Percentiles rank a stretch among this genome's conserved stretches.
Conservation (phyloP, 108 stramenopile species). For the Mayamaea pseudoterrestris region DNA sequence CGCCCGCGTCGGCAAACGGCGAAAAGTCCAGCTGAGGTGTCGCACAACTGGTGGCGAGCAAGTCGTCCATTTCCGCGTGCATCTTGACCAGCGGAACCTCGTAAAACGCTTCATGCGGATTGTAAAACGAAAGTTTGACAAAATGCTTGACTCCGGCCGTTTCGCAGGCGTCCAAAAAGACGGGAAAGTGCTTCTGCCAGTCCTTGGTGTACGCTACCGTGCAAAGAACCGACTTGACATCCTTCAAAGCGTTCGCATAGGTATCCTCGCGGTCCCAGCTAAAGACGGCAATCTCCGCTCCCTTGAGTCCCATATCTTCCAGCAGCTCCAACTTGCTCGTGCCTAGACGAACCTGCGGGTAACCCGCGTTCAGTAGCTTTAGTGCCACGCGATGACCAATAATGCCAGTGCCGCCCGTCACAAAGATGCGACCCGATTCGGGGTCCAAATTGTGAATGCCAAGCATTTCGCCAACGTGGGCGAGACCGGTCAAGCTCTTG, state of each 20-base stretch:
- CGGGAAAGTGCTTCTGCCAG: constrained; percentile 22
- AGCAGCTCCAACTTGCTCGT: constrained; percentile 4
- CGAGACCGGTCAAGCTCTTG: too few relatives aligned
- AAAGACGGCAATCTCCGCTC: constrained; percentile 22
- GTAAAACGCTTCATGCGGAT: constrained; percentile 12
- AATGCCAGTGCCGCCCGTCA: constrained; percentile 24
- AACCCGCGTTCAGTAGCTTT: constrained; percentile 12
- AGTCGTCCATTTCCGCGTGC: constrained; percentile 16
- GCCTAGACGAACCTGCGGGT: constrained; percentile 21
- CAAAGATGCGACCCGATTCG: constrained; percentile 12
- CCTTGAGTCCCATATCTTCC: constrained; percentile 6
- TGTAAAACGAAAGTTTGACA: constrained; percentile 34
- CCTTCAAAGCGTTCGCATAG: constrained; percentile 22
- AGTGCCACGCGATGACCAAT: constrained; percentile 19
- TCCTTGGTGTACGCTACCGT: constrained; percentile 12
- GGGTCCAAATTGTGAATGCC: constrained; percentile 12
- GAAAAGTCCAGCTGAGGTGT: neutral
- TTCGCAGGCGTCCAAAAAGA: constrained; percentile 24
- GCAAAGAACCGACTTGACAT: constrained; percentile 27
- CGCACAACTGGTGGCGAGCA: neutral
- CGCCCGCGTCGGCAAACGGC: constrained; percentile 1
- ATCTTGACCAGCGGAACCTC: constrained; percentile 21
- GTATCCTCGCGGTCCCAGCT: constrained; percentile 21
- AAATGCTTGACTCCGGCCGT: constrained; percentile 18
- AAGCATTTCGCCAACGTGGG: constrained; percentile 6